These are phyloP conservation scores for Histomonas meleagridis DNA, from an alignment of 208 protist species.

Conservation along the genomic window DNA sequence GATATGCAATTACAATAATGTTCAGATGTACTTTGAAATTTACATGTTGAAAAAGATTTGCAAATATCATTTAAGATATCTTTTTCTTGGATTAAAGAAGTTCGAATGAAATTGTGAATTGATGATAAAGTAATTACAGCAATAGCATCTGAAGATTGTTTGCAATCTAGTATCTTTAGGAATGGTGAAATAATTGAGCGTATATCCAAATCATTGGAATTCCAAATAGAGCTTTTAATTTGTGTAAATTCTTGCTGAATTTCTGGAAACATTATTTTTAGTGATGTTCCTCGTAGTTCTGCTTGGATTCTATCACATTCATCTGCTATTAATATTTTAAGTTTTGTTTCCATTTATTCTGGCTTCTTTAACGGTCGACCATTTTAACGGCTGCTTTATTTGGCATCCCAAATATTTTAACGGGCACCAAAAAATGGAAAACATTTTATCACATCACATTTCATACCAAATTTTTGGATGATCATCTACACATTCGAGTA, in stretches of 20 bases:
- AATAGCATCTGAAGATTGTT: neutral
- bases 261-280: neutral
- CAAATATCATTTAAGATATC: neutral
- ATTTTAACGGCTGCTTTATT: no score
- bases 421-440: no score
- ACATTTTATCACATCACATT: no score
- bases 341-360: no score
- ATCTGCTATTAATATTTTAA: neutral
- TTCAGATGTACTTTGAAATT: conserved; percentile 8
- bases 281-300: neutral
- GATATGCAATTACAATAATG: neutral
- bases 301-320: neutral
- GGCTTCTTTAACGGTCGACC: no score
- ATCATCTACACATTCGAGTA: no score
- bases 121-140: neutral
- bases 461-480: no score
- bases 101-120: neutral
- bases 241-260: neutral
- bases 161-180: neutral
- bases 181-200: neutral
- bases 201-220: neutral
- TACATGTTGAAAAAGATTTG: neutral
- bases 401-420: no score
- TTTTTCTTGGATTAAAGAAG: neutral
- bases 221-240: neutral